Conservation (phyloP, 148 eudicot species). For the Arbutus unedo region DNA sequence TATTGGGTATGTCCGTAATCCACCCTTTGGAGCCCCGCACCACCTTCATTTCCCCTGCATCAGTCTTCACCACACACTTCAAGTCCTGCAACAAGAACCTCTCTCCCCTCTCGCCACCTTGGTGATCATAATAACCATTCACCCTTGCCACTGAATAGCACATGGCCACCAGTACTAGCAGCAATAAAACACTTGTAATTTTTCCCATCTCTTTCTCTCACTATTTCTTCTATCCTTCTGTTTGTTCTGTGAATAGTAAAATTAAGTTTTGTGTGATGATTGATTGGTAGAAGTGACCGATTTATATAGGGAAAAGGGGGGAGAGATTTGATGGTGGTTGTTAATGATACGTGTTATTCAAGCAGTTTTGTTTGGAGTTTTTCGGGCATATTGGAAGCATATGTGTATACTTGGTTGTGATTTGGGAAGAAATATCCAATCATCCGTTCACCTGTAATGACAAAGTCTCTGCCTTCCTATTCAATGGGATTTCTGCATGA, state of each 20-base stretch:
- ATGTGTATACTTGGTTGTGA: background rate
- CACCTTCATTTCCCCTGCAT: too few species aligned
- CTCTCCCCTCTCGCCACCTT: slow-evolving; percentile 17
- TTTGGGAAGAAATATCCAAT: background rate
- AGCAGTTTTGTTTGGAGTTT: background rate
- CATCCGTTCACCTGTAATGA: background rate
- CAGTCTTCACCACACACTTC: slow-evolving; percentile 37
- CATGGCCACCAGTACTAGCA: slow-evolving; percentile 22
- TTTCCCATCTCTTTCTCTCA: background rate
- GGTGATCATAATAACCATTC: too few species aligned
- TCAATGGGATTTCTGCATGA: background rate
- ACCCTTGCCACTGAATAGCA: slow-evolving; percentile 28
- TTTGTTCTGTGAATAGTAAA: background rate
- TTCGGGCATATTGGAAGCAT: background rate
- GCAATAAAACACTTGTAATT: slow-evolving; percentile 16
- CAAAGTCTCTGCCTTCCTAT: background rate
- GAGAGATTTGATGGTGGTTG: too few species aligned
- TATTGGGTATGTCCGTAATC: slow-evolving; percentile 26
- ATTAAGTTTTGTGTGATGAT: background rate
- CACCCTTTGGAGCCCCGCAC: slow-evolving; percentile 32
- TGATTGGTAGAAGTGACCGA: background rate
- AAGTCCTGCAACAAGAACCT: slow-evolving; percentile 46
- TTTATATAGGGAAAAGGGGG: background rate
- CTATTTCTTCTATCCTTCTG: background rate
- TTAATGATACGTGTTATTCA: too few species aligned